Conservation (phyloP, 495 filamentous ascomycete genomes). For the Aspergillus cavernicola region DNA sequence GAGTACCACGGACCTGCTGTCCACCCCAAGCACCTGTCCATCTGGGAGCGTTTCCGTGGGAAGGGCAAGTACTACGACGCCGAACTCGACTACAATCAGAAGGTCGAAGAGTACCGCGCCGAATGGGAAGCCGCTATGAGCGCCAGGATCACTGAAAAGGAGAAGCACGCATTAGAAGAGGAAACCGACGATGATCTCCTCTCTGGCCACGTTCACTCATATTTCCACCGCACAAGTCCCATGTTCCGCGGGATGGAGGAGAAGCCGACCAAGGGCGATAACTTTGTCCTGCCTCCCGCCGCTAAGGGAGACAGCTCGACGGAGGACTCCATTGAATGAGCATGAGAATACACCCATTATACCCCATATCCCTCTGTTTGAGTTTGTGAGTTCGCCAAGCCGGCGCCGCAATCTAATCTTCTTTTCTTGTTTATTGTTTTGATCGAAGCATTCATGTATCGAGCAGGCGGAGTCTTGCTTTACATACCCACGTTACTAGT, state of each 20-base stretch:
- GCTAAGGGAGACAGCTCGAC: slow-evolving; percentile 28
- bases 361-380: slow-evolving; percentile 12
- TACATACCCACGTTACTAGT: slow-evolving; percentile 5
- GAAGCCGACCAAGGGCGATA: slow-evolving; percentile 31
- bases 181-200: slow-evolving; percentile 43
- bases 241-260: slow-evolving; percentile 49
- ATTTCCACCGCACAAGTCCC: slow-evolving; percentile 49
- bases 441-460: background rate
- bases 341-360: slow-evolving; percentile 24
- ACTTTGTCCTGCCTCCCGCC: slow-evolving; percentile 39
- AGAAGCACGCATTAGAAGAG: slow-evolving; percentile 19
- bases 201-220: slow-evolving; percentile 43
- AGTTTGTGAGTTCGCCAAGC: too few species aligned
- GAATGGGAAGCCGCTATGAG: slow-evolving; percentile 61
- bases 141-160: slow-evolving; percentile 46
- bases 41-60: slow-evolving; percentile 72
- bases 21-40: slow-evolving; percentile 77
- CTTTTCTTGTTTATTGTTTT: slow-evolving; percentile 5
- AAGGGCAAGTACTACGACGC: slow-evolving; percentile 75
- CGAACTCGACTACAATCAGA: slow-evolving; percentile 69
- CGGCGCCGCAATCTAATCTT: slow-evolving; percentile 3
- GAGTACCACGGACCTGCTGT: slow-evolving; percentile 90
- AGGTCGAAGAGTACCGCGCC: slow-evolving; percentile 71
- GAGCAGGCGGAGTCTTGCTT: slow-evolving; percentile 5
- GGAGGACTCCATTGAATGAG: slow-evolving; percentile 6